Base-by-base conservation (phyloP, 148 eudicot species). In the Vaccinium corymbosum region DNA sequence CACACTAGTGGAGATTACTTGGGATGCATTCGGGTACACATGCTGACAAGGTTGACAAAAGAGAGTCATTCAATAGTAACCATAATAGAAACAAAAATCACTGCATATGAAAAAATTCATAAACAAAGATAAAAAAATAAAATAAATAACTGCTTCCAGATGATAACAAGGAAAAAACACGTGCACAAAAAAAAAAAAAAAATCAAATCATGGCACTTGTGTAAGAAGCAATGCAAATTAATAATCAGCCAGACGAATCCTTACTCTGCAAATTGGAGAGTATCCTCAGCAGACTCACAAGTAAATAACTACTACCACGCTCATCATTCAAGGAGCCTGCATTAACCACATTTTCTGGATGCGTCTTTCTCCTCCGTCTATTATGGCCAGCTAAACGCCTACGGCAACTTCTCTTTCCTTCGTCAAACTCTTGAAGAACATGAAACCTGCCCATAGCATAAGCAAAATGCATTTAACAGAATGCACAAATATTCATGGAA, bases 401-500 rank as follows among this genome's bases (percentile, higher is more conserved):
- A 51, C 98, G 99, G 83, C 99, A 96, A 84, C 99, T 96, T 87
- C 99, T 87, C 90, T 92, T 96, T 48, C 94, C 99, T 89, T 95
- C 99, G 92, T 96, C 99, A 89, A 96, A 96, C 84, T 96, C 98
- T 89, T 93, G 88, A 82, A 96, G 92, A 87, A 68, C 91, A 91
- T 96, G 99, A 88, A 96, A 96, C 92, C 98, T 96, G 87, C 79
- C 57, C 82, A 85, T n/a, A 25, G 78, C 29, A 70, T n/a, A 66
- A 53, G 57, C 81, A 51, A 77, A 68, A 48, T 46, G 25, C 32
- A 80, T 51, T 61, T 9, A 71, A 82, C 52, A 5, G 55, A 46
- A 32, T 4, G 20, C 51, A 35, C 17, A 11, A 35, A 66, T 32
- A 22, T 53, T 51, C 77, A 86, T 16, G 17, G 68, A 35, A 35